Evolutionary conservation across 2,329 filamentous ascomycete genomes (phyloP), one percentile per base, ranked within the genome.

Genomic region (Fusarium sp.): DNA sequence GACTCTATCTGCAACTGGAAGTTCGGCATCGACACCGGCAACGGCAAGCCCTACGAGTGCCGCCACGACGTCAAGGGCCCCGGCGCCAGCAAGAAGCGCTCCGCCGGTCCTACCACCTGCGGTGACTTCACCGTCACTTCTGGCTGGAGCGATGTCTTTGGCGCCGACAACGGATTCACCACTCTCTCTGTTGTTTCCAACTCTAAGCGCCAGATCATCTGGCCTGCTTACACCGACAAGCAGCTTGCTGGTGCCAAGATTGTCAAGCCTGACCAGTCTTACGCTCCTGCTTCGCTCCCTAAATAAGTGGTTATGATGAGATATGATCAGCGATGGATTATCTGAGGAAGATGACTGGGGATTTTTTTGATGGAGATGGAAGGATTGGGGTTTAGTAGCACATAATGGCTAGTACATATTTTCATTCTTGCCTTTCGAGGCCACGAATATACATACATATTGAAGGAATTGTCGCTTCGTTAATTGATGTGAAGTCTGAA

Each of bases 101-200:
- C 79, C 74, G 81, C 80, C 49, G 81, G 80, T 20, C 79, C 82
- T 46, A 69, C 75, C 61, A 79, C 69, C 52, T 88, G 85, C 79
- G 86, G 85, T 41, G 74, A 73, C 61, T 88, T 81, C 81, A 84
- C 81, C 67, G 72, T 88, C 74, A 85, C 83, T 53, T 83, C 83
- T 4, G 84, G 84, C 79, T 88, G 86, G 86, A 85, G 82, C 76
- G 85, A 81, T 74, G 82, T 87, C 73, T 88, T 88, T 69, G 87
- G 86, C 52, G 61, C 77, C 14, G 83, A 77, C 66, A 79, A 84
- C 27, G 86, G 85, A 69, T 88, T 88, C 81, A 88, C 86, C 25
- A 86, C 84, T 24, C 77, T 88, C 29, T 80, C 83, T 22, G 83
- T 88, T 56, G 81, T 83, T 48, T 79, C 86, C 77, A 77, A 80